A percentile compares a stretch with the other conserved stretches of the same genome.
Evolutionary conservation across 2,329 filamentous ascomycete genomes (phyloP).

Genomic region (Rutstroemia sp.): DNA sequence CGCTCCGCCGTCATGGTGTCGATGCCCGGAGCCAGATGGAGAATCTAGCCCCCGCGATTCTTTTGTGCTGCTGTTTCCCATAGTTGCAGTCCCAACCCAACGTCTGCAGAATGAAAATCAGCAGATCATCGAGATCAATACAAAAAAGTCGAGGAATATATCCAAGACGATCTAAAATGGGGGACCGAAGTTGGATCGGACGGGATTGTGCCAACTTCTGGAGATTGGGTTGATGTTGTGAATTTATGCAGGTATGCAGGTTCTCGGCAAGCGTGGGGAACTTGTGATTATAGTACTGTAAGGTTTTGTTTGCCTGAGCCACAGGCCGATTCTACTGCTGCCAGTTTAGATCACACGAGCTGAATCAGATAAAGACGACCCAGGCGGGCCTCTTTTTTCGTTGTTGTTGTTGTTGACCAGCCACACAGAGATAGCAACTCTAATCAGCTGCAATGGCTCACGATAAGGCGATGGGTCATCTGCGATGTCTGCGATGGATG

Average conservation of each 20-base stretch:
- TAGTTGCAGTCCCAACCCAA: conserved; percentile 20
- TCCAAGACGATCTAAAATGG: conserved; percentile 7
- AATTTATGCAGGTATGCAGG: conserved; percentile 22
- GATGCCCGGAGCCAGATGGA: conserved; percentile 14
- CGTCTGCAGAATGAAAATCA: conserved; percentile 22
- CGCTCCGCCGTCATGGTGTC: conserved; percentile 14
- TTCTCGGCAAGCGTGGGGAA: conserved; percentile 24
- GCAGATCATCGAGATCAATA: conserved; percentile 20
- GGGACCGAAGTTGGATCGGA: background rate
- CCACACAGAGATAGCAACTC: background rate
- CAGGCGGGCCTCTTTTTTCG: background rate
- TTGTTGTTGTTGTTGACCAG: background rate
- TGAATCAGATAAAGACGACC: conserved; percentile 14
- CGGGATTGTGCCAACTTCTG: conserved; percentile 1
- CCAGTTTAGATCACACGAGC: conserved; percentile 17
- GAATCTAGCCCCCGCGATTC: conserved; percentile 26
- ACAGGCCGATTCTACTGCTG: conserved; percentile 5
- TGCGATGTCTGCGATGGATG: conserved; percentile 1
- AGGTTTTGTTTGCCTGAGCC: conserved; percentile 9
- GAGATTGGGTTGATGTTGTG: conserved; percentile 15
- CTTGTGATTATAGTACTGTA: conserved; percentile 1
- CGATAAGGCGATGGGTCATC: conserved; percentile 19
- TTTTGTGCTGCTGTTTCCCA: conserved; percentile 28
- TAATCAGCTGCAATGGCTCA: conserved; percentile 17
- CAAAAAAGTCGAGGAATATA: background rate